phyloP scores from a whole-genome alignment of 2,329 filamentous ascomycete species.

The Venturia pyrina region DNA sequence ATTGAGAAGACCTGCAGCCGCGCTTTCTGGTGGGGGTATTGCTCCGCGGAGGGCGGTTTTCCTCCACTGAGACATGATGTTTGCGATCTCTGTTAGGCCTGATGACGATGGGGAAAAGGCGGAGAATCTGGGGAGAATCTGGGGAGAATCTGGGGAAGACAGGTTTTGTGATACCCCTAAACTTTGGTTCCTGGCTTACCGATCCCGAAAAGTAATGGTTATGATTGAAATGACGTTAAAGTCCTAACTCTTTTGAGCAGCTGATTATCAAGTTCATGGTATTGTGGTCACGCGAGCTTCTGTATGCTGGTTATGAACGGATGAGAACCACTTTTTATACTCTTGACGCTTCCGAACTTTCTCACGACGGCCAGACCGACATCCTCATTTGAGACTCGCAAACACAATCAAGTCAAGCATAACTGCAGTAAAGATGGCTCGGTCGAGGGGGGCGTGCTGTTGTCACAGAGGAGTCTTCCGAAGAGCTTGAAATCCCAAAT shows the following conservation, averaged over 20 bases:
- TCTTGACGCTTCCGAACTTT: not conserved
- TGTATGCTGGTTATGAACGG: not conserved
- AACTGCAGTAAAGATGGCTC: not conserved
- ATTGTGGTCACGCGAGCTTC: not conserved
- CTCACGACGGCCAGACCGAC: not conserved
- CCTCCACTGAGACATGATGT: not conserved
- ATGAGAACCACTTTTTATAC: not conserved
- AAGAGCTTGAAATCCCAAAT: not conserved
- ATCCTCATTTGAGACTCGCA: not conserved
- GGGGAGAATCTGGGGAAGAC: not conserved
- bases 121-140: not conserved
- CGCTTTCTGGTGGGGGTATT: not conserved
- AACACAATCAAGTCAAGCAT: not conserved
- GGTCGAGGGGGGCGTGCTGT: not conserved
- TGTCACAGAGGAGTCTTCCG: not conserved
- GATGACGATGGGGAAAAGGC: not conserved
- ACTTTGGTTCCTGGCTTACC: not conserved
- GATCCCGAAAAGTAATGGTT: not conserved
- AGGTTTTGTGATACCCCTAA: not conserved
- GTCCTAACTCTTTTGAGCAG: not conserved
- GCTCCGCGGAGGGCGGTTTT: not conserved
- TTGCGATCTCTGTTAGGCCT: not conserved
- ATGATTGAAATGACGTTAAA: not conserved
- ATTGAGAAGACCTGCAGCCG: not conserved
- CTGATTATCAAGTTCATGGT: not conserved